These are phyloP conservation scores for Starmerella apicola DNA, from an alignment of 805 yeast genomes.

Conservation along the genomic window DNA sequence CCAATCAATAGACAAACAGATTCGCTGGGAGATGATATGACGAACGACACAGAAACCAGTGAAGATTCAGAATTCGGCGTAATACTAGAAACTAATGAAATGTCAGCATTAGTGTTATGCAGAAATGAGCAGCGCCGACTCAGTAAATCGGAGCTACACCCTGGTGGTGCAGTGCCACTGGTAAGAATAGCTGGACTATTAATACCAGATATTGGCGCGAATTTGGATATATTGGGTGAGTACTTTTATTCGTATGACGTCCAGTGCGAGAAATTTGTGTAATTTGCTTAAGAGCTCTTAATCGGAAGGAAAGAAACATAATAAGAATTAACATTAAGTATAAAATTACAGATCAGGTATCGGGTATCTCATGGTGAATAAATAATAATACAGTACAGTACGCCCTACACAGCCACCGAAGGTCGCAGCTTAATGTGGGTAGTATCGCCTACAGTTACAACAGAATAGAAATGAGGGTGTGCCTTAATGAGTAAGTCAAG, in stretches of 20 bases:
- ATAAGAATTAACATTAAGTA: too few relatives aligned
- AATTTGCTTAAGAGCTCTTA: background rate
- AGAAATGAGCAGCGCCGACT: conserved; percentile 9
- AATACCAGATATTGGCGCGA: conserved; percentile 18
- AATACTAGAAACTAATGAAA: conserved; percentile 13
- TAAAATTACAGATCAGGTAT: too few relatives aligned
- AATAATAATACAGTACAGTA: too few relatives aligned
- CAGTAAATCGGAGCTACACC: conserved; percentile 8
- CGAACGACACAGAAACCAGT: background rate
- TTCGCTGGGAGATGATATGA: background rate
- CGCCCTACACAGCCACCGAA: background rate
- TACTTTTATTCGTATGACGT: conserved; percentile 15
- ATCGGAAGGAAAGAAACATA: too few relatives aligned
- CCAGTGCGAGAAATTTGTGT: conserved; percentile 7
- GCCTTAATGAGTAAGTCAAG: conserved; percentile 17
- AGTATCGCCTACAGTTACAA: conserved; percentile 20
- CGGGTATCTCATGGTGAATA: too few relatives aligned
- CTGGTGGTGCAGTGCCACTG: conserved; percentile 9
- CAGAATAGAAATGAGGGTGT: conserved; percentile 22
- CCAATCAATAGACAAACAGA: background rate
- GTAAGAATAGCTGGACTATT: conserved; percentile 10
- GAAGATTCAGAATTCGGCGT: conserved; percentile 12
- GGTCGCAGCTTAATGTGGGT: conserved; percentile 18
- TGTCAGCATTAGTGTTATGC: conserved; percentile 13
- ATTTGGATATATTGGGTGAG: conserved; percentile 16